These are phyloP conservation scores for Xylaria sp. DNA, from an alignment of 2,329 filamentous ascomycete genomes.

Conservation along the genomic window DNA sequence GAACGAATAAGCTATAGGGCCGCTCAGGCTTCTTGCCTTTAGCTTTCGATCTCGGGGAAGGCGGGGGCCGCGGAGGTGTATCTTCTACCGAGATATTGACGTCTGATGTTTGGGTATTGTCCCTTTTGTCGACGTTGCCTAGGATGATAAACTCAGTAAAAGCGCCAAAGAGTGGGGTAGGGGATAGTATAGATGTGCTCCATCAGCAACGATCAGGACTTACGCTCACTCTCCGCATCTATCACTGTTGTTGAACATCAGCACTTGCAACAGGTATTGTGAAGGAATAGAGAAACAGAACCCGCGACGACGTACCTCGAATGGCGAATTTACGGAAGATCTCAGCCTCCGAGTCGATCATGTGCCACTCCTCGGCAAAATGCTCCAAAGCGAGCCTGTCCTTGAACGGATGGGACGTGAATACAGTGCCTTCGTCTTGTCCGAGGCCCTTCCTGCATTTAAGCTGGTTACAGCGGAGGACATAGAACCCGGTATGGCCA, in stretches of 20 bases:
- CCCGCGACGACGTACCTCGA: conserved; percentile 9
- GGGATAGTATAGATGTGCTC: background rate
- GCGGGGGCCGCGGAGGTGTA: background rate
- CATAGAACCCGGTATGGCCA: conserved; percentile 19
- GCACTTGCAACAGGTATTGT: background rate
- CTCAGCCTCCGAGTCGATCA: conserved; percentile 14
- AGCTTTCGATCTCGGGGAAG: background rate
- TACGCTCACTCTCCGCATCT: conserved; percentile 18
- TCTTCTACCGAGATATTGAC: background rate
- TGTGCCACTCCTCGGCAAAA: conserved; percentile 23
- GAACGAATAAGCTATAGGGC: background rate
- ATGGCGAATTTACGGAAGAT: conserved; percentile 31
- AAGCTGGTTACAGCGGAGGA: conserved; percentile 30
- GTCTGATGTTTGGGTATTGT: background rate
- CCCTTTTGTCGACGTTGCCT: conserved; percentile 21
- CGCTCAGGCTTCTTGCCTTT: conserved; percentile 28
- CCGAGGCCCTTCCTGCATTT: conserved; percentile 26
- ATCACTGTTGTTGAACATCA: conserved; percentile 19
- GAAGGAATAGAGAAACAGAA: background rate
- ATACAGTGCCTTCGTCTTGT: conserved; percentile 18
- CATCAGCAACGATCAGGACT: background rate
- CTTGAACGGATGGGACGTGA: conserved; percentile 31
- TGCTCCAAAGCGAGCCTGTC: conserved; percentile 22
- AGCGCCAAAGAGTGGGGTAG: background rate
- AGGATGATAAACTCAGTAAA: background rate